Percentiles rank a stretch among this genome's conserved stretches.
Conservation (phyloP, 163 green algal genomes). For the Scenedesmus sp. region DNA sequence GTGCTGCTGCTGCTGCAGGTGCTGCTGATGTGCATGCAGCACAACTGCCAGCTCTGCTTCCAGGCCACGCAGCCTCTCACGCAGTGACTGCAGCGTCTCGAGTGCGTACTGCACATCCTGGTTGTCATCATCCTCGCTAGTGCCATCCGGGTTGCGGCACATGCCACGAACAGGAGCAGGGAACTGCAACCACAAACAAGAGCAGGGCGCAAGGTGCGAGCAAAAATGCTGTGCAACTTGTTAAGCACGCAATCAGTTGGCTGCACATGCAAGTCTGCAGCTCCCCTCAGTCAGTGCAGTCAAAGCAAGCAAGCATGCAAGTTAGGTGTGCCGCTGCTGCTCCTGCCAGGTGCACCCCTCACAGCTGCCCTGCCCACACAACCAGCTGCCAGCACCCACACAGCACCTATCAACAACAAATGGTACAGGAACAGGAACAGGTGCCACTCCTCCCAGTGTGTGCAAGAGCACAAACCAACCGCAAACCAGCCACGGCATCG, state of each 20-base stretch:
- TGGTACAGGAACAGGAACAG: no score
- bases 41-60: conserved; percentile 51
- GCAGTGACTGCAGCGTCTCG: conserved; percentile 54
- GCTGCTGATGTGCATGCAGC: conserved; percentile 7
- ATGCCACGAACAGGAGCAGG: conserved; percentile 25
- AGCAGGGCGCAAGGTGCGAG: background rate
- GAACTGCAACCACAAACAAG: conserved; percentile 13
- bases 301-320: no score
- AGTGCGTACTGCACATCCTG: conserved; percentile 52
- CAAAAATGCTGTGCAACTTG: no score
- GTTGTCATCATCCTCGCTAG: conserved; percentile 48
- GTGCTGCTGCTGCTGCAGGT: conserved; percentile 14
- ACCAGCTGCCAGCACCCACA: no score
- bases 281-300: no score
- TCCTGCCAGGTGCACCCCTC: no score
- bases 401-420: no score
- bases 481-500: background rate
- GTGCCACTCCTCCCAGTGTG: no score
- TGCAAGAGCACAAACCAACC: background rate
- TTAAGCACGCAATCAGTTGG: no score
- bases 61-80: conserved; percentile 54
- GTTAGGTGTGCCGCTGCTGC: no score
- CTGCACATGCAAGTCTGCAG: no score
- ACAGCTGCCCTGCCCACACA: background rate
- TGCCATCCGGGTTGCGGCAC: conserved; percentile 38